Base-by-base conservation (phyloP, 257 asterid genomes). In the Hygrophila difformis region DNA sequence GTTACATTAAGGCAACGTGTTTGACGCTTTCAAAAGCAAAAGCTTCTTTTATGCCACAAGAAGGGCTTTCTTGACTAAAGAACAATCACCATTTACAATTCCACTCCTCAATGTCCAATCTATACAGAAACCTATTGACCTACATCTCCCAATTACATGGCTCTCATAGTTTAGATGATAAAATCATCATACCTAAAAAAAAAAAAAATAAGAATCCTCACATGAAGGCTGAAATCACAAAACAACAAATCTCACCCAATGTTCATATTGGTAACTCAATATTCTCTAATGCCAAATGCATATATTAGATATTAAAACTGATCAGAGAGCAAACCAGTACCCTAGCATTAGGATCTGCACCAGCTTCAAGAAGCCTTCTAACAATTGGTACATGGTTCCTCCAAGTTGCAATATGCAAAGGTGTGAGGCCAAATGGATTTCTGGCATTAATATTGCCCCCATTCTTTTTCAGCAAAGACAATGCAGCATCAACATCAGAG, bases 271-370 rank as follows among this genome's bases (percentile, higher is more conserved):
- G 59, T 46, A 47, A 57, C 47, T 56, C 57, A 16, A 47, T 48
- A 60, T 47, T 57, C 62, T 45, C 41, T 61, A n/a, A n/a, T n/a
- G n/a, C 8, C 31, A 26, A 5, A 26, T 26, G 8, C 31, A 3
- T 26, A 3, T 5, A 26, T 26, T 8, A 26, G 35, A 50, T 39
- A 48, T 23, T 39, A 52, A 28, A 28, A 48, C 31, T 40, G 54
- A 52, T 55, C 46, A 59, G 65, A 41, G 53, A 61, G 57, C 66
- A 33, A 57, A 67, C 49, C 19, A 53, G 49, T 72, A 91, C 99
- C 97, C 96, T 80, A 36, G 89, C 94, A 74, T 91, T 76, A 60
- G 97, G 94, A 75, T 86, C 99, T 20, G 97, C 97, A 60, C 99
- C 97, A 62, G 95, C 95, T 60, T 76, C 94, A 69, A 91, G 93